Evolutionary conservation across 371 early-diverging fungal species (phyloP).

Genomic region (Parasitella parasitica): DNA sequence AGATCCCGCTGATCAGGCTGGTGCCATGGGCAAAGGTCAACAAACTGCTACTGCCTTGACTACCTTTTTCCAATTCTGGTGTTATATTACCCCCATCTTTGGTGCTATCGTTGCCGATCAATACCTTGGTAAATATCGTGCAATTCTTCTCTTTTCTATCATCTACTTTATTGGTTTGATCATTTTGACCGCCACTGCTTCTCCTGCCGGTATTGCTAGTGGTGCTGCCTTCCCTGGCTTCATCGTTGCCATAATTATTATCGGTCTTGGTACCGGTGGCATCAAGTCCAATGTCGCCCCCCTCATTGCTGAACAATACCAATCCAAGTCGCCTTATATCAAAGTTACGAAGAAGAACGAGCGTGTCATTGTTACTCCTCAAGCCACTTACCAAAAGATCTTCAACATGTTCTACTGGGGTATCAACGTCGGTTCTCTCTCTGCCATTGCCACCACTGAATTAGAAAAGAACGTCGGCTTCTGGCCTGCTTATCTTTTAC

Average conservation of each 20-base stretch:
- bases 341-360: slow-evolving; percentile 28
- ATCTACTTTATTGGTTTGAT: slow-evolving; percentile 72
- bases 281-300: slow-evolving; percentile 53
- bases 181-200: slow-evolving; percentile 64
- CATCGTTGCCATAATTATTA: slow-evolving; percentile 64
- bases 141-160: slow-evolving; percentile 71
- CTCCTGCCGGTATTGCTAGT: slow-evolving; percentile 53
- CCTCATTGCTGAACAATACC: slow-evolving; percentile 50
- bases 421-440: slow-evolving; percentile 71
- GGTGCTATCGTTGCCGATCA: slow-evolving; percentile 85
- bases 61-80: slow-evolving; percentile 80
- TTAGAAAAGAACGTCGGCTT: slow-evolving; percentile 58
- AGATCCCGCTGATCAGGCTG: slow-evolving; percentile 47
- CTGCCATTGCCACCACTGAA: slow-evolving; percentile 62
- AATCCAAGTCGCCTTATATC: slow-evolving; percentile 33
- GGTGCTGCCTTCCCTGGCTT: slow-evolving; percentile 66
- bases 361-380: slow-evolving; percentile 51
- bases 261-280: slow-evolving; percentile 65
- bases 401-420: slow-evolving; percentile 40
- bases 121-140: slow-evolving; percentile 81
- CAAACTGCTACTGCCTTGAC: slow-evolving; percentile 66
- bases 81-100: slow-evolving; percentile 78
- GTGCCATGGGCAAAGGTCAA: slow-evolving; percentile 50
- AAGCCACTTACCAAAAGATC: slow-evolving; percentile 45
- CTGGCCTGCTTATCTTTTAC: slow-evolving; percentile 71